Base-by-base conservation (phyloP, 208 protist genomes). In the Trypanosoma brucei region DNA sequence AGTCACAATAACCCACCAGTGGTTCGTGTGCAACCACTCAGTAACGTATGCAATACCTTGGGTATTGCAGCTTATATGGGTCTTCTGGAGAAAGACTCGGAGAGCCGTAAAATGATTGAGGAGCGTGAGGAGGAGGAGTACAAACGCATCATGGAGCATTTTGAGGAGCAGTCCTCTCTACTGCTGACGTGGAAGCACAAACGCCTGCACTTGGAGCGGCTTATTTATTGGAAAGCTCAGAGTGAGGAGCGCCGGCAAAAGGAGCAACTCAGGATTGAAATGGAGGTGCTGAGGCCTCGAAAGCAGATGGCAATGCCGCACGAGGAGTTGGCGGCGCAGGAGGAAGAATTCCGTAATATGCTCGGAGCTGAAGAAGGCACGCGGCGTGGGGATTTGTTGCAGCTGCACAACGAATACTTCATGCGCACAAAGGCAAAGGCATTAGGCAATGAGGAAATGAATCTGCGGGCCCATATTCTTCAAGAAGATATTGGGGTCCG, bases 151-250 rank as follows among this genome's bases (percentile, higher is more conserved):
- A 54, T 71, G 39, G 39, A 55, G 38, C 50, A 72, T 2, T 72
- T 65, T 48, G 59, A 72, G 11, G 75, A 81, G 59, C 76, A 91
- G 50, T 49, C 68, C 30, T 68, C 70, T 55, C 58, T 76, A 38
- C 59, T 91, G 55, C 64, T 56, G 40, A 75, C 75, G 44, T 86
- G 81, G 81, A 64, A 83, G 69, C 76, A 79, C 36, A 86, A 80
- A 50, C 73, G 77, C 31, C 80, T 91, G 76, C 88, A 94, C 57
- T 68, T 94, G 6, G 75, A 92, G 62, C 78, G 88, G 2, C 74
- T 94, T 11, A 34, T 85, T 2, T 90, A 89, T 71, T 94, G 88
- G 88, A 68, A 83, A 33, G 58, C 68, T 0, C 72, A 88, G 62
- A 67, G 67, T 6, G 76, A 86, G 52, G 69, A 79, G 58, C 76